phyloP scores from a whole-genome alignment of 2,329 filamentous ascomycete genomes.

The Fusarium burgessii region DNA sequence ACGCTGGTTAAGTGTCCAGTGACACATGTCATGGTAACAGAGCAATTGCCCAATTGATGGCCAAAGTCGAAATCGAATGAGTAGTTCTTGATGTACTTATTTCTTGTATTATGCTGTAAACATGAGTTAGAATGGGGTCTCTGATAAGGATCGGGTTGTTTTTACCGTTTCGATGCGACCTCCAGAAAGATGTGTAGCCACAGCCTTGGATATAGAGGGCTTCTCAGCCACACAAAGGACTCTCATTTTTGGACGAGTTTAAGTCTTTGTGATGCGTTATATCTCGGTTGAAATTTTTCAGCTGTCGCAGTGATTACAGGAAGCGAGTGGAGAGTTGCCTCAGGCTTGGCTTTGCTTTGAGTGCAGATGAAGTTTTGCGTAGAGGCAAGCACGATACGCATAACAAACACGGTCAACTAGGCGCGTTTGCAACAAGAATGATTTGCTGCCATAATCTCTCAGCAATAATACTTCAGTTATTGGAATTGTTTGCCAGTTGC shows the following conservation, averaged over 20 bases:
- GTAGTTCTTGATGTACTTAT: constrained; percentile 93
- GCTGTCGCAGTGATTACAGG: constrained; percentile 10
- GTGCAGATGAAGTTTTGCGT: constrained; percentile 9
- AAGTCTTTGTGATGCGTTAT: neutral
- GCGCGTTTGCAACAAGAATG: constrained; percentile 17
- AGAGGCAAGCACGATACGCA: constrained; percentile 29
- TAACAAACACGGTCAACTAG: constrained; percentile 17
- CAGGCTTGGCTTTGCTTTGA: constrained; percentile 9
- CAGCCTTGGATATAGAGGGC: constrained; percentile 94
- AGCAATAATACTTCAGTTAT: neutral
- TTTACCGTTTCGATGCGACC: constrained; percentile 77
- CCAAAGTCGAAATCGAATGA: constrained; percentile 91
- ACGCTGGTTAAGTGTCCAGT: constrained; percentile 86
- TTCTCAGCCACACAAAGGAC: constrained; percentile 72
- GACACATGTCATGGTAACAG: constrained; percentile 94
- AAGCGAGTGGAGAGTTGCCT: constrained; percentile 23
- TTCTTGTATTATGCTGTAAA: constrained; percentile 73
- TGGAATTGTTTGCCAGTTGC: neutral
- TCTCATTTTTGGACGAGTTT: constrained; percentile 55
- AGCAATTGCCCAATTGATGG: constrained; percentile 80
- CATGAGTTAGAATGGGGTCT: constrained; percentile 37
- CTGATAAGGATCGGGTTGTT: neutral
- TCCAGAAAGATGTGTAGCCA: constrained; percentile 89
- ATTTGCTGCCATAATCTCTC: constrained; percentile 25
- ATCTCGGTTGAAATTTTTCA: neutral